A percentile compares a stretch with the other conserved stretches of the same genome.
Evolutionary conservation across 2,329 filamentous ascomycete genomes (phyloP).

Genomic region (Clonostachys sp.): DNA sequence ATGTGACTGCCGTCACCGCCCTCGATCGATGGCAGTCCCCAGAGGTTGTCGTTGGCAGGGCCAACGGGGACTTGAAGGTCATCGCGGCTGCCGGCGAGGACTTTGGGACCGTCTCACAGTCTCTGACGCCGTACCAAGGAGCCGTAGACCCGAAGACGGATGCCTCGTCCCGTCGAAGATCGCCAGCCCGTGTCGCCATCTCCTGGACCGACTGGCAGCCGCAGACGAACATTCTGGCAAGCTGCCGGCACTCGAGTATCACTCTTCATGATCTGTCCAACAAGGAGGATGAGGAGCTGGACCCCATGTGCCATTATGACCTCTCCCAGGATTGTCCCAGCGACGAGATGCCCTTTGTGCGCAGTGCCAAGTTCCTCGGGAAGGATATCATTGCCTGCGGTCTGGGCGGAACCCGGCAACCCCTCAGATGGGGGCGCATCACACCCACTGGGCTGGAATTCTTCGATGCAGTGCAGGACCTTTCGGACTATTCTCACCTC

Average conservation of each 20-base stretch:
- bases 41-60: slow-evolving; percentile 39
- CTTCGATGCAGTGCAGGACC: slow-evolving; percentile 12
- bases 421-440: slow-evolving; percentile 39
- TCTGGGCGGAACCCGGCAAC: slow-evolving; percentile 31
- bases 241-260: slow-evolving; percentile 20
- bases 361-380: slow-evolving; percentile 38
- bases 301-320: slow-evolving; percentile 15
- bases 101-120: slow-evolving; percentile 16
- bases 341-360: slow-evolving; percentile 16
- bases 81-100: slow-evolving; percentile 15
- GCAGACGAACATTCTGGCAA: slow-evolving; percentile 17
- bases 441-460: slow-evolving; percentile 38
- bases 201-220: slow-evolving; percentile 25
- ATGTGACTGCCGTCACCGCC: slow-evolving; percentile 42
- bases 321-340: slow-evolving; percentile 9
- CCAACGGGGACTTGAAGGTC: slow-evolving; percentile 42
- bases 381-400: slow-evolving; percentile 38
- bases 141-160: not conserved
- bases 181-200: slow-evolving; percentile 21
- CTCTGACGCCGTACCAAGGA: slow-evolving; percentile 5
- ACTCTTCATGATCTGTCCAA: slow-evolving; percentile 18
- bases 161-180: slow-evolving; percentile 7
- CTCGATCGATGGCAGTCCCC: slow-evolving; percentile 21
- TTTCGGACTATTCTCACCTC: not conserved
- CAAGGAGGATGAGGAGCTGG: slow-evolving; percentile 3